These are phyloP conservation scores for Neodidymelliopsis sp. DNA, from an alignment of 2,329 filamentous ascomycete species.

Conservation along the genomic window DNA sequence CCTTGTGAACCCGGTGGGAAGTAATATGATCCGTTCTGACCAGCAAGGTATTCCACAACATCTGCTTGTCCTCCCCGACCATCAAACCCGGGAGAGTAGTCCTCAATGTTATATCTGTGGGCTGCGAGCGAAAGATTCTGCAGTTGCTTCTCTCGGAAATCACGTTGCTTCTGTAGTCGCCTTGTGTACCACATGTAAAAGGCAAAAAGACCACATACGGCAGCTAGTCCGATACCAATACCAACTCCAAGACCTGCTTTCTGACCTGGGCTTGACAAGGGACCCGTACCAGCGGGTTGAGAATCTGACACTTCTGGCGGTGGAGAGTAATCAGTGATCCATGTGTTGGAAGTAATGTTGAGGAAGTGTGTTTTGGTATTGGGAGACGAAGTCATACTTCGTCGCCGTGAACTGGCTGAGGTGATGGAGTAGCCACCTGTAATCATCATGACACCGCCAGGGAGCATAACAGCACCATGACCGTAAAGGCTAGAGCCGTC, in stretches of 20 bases:
- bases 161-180: conserved; percentile 50
- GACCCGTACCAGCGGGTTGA: conserved; percentile 33
- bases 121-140: conserved; percentile 60
- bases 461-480: conserved; percentile 68
- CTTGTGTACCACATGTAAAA: conserved; percentile 58
- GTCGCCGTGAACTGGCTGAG: conserved; percentile 41
- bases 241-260: conserved; percentile 57
- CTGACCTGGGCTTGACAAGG: conserved; percentile 53
- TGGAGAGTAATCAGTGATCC: conserved; percentile 65
- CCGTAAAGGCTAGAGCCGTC: conserved; percentile 63
- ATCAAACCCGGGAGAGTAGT: conserved; percentile 47
- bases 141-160: conserved; percentile 62
- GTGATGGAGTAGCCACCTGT: conserved; percentile 65
- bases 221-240: conserved; percentile 54
- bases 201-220: conserved; percentile 50
- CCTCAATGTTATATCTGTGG: conserved; percentile 53
- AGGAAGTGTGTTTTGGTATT: conserved; percentile 64
- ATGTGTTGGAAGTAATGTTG: conserved; percentile 67
- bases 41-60: conserved; percentile 43
- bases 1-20: conserved; percentile 32
- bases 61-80: conserved; percentile 52
- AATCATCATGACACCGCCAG: conserved; percentile 68
- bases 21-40: conserved; percentile 37
- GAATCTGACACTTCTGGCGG: conserved; percentile 40
- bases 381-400: conserved; percentile 46